Base-by-base conservation (phyloP, 2,329 filamentous ascomycete species). In the Beauveria brongniartii region DNA sequence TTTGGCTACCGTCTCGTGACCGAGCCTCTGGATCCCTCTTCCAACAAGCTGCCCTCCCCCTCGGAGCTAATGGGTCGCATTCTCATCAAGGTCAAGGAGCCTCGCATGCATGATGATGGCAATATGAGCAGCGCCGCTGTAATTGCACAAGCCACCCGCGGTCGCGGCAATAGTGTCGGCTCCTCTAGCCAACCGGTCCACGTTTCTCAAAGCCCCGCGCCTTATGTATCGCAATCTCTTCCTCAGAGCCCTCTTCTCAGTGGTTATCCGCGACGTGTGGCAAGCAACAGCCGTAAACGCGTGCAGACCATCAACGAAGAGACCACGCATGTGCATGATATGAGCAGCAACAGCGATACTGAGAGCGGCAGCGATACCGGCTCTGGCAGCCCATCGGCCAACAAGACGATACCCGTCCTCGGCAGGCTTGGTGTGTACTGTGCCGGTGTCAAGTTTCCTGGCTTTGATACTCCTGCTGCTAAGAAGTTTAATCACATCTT, bases 401-500 rank as follows among this genome's bases (percentile, higher is more conserved):
- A 90, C 80, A 96, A 96, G 73, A 97, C 96, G 63, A 86, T 89
- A 65, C 88, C 88, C 63, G 83, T 87, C 22, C 82, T 99, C 5
- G 93, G 92, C 18, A 88, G 90, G 43, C 82, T 99, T 10, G 94
- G 92, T 30, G 90, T 97, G 2, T 88, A 88, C 69, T 86, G 83
- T 68, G 81, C 81, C 8, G 85, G 85, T 0, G 77, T 96, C 73
- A 96, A 95, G 71, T 96, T 94, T 72, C 83, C 84, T 40, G 89
- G 90, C 47, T 96, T 96, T 70, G 85, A 87, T 61, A 82, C 84
- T 14, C 78, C 86, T 0, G 90, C 93, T 63, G 92, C 91, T 67
- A 91, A 91, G 75, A 85, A 85, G 47, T 94, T 86, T 78, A 97
- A 97, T 73, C 94, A 99, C 75, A 90, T 97, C 67, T 92, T 94